Base-by-base conservation (phyloP, 1,284 basidiomycete genomes). In the Cerioporus squamosus region DNA sequence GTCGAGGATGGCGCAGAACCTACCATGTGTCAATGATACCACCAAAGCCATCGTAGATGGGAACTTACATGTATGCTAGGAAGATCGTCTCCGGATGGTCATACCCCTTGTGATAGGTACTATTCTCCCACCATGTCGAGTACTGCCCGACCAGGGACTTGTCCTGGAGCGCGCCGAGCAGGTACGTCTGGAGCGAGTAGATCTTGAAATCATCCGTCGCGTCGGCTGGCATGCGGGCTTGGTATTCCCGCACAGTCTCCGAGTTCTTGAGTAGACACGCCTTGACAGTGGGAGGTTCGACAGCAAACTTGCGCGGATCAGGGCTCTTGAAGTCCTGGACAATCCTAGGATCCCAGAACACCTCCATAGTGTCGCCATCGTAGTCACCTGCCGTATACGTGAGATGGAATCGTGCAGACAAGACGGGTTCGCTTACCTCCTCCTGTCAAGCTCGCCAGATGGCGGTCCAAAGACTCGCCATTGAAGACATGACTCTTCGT, bases 1-100 rank as follows among this genome's bases (percentile, higher is more conserved):
- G 64, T 89, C 87, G 2, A 89, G 77, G 6, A 81, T 74, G 40
- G 78, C 80, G 62, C 81, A 84, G 63, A 88, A 89, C 74, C 86
- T 88, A 44, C 2, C 26, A 2, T 18, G 29, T 18, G 18, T 53
- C 5, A 43, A 39, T 53, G 12, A 38, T 9, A 18, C 51, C 47
- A 55, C 23, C 24, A 29, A 36, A 53, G 22, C 50, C 42, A 8
- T 47, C 7, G n/a, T 24, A 24, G 18, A 6, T 2, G 12, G n/a
- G 5, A 6, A 75, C 82, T 63, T 59, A 87, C 86, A 86, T 84
- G 61, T 86, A 83, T 0, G 84, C 86, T 3, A 88, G 73, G 3
- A 78, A 75, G 9, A 81, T 76, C 0, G 86, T 85, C 14, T 80
- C 73, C 0, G 66, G 61, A 63, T 84, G 73, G 0, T 36, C 40